Evolutionary conservation across 306 rosid genomes (phyloP), one percentile per base, ranked within the genome.

Genomic region (Cicer judaicum): DNA sequence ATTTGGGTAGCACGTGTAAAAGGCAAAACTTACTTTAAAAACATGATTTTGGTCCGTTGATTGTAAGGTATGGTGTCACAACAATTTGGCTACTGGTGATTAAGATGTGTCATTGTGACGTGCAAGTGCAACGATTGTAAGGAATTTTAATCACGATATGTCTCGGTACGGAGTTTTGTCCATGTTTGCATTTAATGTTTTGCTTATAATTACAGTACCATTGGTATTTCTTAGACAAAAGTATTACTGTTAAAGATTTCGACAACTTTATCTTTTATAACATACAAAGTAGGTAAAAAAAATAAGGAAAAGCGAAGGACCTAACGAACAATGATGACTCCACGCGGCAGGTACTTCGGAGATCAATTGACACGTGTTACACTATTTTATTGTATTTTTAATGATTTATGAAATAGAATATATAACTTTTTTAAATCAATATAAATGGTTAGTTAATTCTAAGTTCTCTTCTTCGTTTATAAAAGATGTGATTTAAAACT

Each of bases 51-150:
- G 65, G 43, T 60, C 65, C 65, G 65, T 60, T 60, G 10, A 60
- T 29, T 60, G 65, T 13, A 36, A 21, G 38, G 39, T 56, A 18
- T 19, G 29, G 12, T 59, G 64, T 59, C 64, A 59, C 42, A 59
- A 59, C 5, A 59, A 60, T 60, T 34, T 60, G 65, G 43, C 42
- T 60, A 60, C 43, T 60, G 5, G 2, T 60, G 65, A 60, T 34
- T 60, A 60, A 60, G 65, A 60, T 60, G 65, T 54, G 34, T 53
- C 60, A 54, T 52, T 52, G 57, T 52, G 57, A 52, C 7, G 57
- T 29, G 4, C 40, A 29, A 11, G 42, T 59, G 18, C 42, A 34
- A 34, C 9, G 42, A 57, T 34, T 34, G 19, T 12, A 34, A 60
- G 44, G 65, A 60, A 60, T 60, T 60, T 60, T 2, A 60, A 60